These are phyloP conservation scores for Calonectria pseudoreteaudii DNA, from an alignment of 2,329 filamentous ascomycete species.

Conservation along the genomic window DNA sequence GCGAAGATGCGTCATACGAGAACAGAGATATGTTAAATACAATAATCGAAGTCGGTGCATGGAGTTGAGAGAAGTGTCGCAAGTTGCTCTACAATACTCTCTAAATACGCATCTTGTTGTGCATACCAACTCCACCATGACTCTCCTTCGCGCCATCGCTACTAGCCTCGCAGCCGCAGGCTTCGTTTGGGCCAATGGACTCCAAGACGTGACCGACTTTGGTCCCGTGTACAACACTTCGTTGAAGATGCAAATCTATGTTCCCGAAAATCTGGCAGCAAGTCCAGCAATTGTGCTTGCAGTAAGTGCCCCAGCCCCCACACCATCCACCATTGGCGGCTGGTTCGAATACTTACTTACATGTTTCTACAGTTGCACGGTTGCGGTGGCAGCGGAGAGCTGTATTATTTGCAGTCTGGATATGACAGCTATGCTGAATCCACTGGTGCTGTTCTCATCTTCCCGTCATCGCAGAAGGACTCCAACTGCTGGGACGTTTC, in stretches of 20 bases:
- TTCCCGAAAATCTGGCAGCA: neutral
- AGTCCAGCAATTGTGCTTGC: neutral
- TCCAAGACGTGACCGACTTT: neutral
- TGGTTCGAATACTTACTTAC: neutral
- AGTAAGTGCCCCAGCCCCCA: neutral
- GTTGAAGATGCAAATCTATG: constrained; percentile 10
- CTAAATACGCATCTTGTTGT: neutral
- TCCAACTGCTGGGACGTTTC: constrained; percentile 10
- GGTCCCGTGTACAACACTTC: constrained; percentile 5
- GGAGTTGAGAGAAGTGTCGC: neutral
- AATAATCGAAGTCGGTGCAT: neutral
- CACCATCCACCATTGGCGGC: neutral
- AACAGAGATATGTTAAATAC: neutral
- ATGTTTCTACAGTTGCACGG: neutral
- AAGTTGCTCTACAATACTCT: neutral
- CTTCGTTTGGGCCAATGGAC: neutral
- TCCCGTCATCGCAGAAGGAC: constrained; percentile 4
- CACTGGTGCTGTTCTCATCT: neutral
- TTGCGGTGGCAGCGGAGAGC: neutral
- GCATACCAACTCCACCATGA: neutral
- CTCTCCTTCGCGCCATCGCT: neutral
- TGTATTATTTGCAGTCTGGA: neutral
- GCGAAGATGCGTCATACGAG: neutral
- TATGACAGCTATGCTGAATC: neutral
- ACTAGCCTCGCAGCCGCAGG: neutral